Evolutionary conservation across 495 filamentous ascomycete genomes (phyloP).

Genomic region (Aspergillus hancockii): DNA sequence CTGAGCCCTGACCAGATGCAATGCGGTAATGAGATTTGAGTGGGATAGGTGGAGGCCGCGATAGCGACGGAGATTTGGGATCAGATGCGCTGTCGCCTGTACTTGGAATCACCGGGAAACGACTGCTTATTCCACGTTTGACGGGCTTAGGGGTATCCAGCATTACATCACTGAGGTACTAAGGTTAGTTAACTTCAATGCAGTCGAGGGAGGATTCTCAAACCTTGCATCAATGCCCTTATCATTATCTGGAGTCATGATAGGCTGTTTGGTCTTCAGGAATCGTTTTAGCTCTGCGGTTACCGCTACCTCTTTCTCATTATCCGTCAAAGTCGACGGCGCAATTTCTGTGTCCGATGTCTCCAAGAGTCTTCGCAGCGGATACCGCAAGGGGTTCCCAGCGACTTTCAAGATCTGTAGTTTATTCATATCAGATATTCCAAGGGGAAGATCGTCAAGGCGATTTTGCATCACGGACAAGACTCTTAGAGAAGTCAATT

Average conservation of each 20-base stretch:
- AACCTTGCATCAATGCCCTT: constrained; percentile 68
- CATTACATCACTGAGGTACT: constrained; percentile 46
- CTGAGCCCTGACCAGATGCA: constrained; percentile 67
- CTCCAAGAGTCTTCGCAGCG: constrained; percentile 47
- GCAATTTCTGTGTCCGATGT: constrained; percentile 44
- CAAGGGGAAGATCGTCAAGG: constrained; percentile 78
- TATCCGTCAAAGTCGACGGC: constrained; percentile 48
- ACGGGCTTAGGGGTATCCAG: constrained; percentile 75
- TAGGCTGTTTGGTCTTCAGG: constrained; percentile 60
- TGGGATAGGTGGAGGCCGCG: constrained; percentile 71
- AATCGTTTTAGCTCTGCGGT: constrained; percentile 78
- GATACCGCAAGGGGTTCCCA: constrained; percentile 71
- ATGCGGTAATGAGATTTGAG: constrained; percentile 76
- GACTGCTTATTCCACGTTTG: constrained; percentile 70
- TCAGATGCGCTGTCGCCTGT: constrained; percentile 50
- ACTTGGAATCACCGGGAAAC: constrained; percentile 81
- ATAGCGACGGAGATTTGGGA: constrained; percentile 63
- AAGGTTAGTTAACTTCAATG: constrained; percentile 5
- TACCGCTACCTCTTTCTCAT: constrained; percentile 65
- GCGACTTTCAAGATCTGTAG: constrained; percentile 84
- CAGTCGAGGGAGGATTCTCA: neutral
- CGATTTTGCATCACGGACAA: constrained; percentile 81
- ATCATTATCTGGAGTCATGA: constrained; percentile 58
- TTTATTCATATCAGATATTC: constrained; percentile 84
- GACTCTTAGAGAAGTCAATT: constrained; percentile 73